Conservation (phyloP, 257 asterid genomes). For the Capsicum chinense region DNA sequence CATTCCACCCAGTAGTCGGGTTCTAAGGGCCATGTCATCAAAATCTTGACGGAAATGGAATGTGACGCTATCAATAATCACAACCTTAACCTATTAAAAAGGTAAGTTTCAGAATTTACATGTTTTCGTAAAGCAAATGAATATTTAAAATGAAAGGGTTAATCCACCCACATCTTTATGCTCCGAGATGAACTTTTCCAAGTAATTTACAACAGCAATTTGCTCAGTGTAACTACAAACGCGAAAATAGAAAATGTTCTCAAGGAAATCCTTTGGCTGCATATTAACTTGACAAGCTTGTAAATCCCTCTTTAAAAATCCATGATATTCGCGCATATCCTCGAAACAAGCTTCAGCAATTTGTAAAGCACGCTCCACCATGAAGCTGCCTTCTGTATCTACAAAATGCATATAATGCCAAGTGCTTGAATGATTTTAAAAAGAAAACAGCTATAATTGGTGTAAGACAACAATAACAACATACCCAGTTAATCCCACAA, state of each 20-base stretch:
- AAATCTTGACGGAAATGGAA: constrained; percentile 98
- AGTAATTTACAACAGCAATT: constrained; percentile 80
- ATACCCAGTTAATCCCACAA: too few species aligned
- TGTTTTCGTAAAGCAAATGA: neutral
- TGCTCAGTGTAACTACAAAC: constrained; percentile 89
- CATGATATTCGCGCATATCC: constrained; percentile 78
- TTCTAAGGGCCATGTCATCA: constrained; percentile 92
- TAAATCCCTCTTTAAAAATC: constrained; percentile 55
- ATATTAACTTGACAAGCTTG: constrained; percentile 49
- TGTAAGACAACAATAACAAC: neutral
- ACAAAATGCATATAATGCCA: constrained; percentile 30
- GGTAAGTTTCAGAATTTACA: neutral
- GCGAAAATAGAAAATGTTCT: constrained; percentile 82
- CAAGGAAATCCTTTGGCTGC: constrained; percentile 70
- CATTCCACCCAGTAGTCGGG: constrained; percentile 84
- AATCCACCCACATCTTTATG: constrained; percentile 79
- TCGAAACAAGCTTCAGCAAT: constrained; percentile 88
- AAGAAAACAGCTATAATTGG: neutral
- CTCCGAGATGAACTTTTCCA: constrained; percentile 79
- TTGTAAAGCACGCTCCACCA: constrained; percentile 91
- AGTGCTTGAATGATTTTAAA: neutral
- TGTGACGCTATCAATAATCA: constrained; percentile 84
- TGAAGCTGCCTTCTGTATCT: constrained; percentile 99
- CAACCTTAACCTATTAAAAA: constrained; percentile 72
- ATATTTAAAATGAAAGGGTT: neutral